Conservation (phyloP, 1,284 basidiomycete genomes). For the Apiotrichum siamense region DNA sequence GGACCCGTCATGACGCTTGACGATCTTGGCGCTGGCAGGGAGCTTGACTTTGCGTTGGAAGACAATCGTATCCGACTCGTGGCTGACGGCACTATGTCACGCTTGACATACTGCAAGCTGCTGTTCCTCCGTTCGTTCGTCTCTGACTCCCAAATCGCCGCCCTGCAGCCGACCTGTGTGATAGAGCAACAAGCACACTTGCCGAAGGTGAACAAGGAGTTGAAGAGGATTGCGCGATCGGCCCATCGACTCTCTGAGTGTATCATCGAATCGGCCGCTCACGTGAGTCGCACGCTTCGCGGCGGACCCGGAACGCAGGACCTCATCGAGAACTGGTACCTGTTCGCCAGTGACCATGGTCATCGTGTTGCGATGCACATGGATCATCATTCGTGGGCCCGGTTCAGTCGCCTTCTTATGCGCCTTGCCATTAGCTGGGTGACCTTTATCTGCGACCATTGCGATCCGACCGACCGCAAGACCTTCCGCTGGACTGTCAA, state of each 20-base stretch:
- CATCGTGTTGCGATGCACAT: conserved; percentile 81
- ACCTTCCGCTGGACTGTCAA: conserved; percentile 99
- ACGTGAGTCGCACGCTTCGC: conserved; percentile 63
- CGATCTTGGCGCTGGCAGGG: conserved; percentile 50
- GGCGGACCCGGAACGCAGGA: conserved; percentile 69
- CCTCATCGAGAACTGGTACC: conserved; percentile 89
- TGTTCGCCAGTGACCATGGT: conserved; percentile 87
- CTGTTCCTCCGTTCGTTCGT: conserved; percentile 65
- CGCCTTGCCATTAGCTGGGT: conserved; percentile 94
- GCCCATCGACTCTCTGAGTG: conserved; percentile 87
- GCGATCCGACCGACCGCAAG: conserved; percentile 89
- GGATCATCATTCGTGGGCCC: conserved; percentile 63
- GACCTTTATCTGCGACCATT: conserved; percentile 96
- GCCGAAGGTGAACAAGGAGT: conserved; percentile 78
- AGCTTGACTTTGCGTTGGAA: conserved; percentile 68
- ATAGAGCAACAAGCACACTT: conserved; percentile 88
- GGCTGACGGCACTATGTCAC: conserved; percentile 75
- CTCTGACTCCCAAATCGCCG: conserved; percentile 34
- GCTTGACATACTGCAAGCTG: conserved; percentile 71
- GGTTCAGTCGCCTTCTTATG: conserved; percentile 77
- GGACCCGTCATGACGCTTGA: conserved; percentile 67
- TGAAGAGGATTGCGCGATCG: conserved; percentile 82
- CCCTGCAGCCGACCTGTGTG: conserved; percentile 49
- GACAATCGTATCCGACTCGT: conserved; percentile 78
- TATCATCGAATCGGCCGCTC: conserved; percentile 82